phyloP scores from a whole-genome alignment of 345 rosid genomes.

The Odontarrhena argentea region DNA sequence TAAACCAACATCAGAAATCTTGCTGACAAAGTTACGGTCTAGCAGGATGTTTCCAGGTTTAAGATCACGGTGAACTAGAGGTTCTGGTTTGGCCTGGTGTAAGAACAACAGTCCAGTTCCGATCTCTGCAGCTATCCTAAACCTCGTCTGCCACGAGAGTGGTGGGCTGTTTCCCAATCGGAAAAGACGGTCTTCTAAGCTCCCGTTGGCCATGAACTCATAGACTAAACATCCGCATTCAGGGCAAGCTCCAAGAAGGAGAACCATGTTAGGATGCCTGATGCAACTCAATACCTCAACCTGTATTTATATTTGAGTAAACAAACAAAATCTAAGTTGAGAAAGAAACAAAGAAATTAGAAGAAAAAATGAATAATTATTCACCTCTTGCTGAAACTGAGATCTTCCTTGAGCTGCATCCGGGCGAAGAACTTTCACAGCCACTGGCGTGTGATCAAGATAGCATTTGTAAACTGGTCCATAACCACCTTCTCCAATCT shows the following conservation, averaged over 20 bases:
- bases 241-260: constrained; percentile 87
- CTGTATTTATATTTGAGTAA: constrained; percentile 38
- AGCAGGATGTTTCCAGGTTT: constrained; percentile 86
- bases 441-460: constrained; percentile 88
- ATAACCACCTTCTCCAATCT: constrained; percentile 98
- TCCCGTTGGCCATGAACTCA: constrained; percentile 90
- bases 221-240: constrained; percentile 88
- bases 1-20: constrained; percentile 88
- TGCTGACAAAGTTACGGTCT: constrained; percentile 87
- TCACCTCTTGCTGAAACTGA: constrained; percentile 92
- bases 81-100: constrained; percentile 92
- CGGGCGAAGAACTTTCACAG: constrained; percentile 84
- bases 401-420: constrained; percentile 98
- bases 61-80: constrained; percentile 89
- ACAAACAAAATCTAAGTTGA: neutral
- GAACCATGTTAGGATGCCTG: constrained; percentile 91
- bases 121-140: constrained; percentile 78
- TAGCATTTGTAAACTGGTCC: constrained; percentile 84
- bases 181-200: constrained; percentile 85
- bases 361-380: neutral
- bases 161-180: constrained; percentile 58
- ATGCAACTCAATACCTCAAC: constrained; percentile 89
- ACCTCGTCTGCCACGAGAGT: constrained; percentile 81
- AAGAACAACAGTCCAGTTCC: constrained; percentile 77
- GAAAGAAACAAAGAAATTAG: neutral